Evolutionary conservation across 2,329 filamentous ascomycete species (phyloP).

Genomic region (Colletotrichum tanaceti): DNA sequence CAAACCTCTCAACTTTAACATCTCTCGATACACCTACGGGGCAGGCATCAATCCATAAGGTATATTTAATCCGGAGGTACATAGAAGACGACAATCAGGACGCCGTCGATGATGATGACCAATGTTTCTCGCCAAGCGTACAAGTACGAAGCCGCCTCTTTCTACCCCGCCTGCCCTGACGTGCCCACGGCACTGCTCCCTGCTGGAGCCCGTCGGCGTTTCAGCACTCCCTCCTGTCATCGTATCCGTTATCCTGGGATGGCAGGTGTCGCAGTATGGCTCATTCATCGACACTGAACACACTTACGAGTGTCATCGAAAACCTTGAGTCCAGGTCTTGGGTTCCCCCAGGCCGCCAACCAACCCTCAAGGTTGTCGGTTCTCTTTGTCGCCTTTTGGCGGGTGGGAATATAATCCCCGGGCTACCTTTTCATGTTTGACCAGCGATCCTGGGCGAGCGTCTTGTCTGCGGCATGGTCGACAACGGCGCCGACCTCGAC

Average conservation of each 20-base stretch:
- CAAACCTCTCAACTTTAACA: not conserved
- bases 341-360: not conserved
- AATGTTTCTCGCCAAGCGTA: not conserved
- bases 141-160: not conserved
- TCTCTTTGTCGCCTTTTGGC: not conserved
- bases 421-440: slow-evolving; percentile 6
- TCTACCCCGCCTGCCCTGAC: not conserved
- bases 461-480: not conserved
- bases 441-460: slow-evolving; percentile 1
- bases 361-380: not conserved
- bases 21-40: not conserved
- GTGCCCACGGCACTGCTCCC: not conserved
- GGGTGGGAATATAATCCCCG: not conserved
- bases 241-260: slow-evolving; percentile 34
- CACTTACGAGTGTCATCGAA: not conserved
- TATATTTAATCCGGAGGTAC: not conserved
- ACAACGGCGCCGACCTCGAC: not conserved
- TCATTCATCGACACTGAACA: not conserved
- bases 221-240: slow-evolving; percentile 26
- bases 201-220: slow-evolving; percentile 7
- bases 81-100: not conserved
- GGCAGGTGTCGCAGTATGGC: slow-evolving; percentile 25
- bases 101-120: too few relatives aligned
- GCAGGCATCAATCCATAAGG: not conserved
- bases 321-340: slow-evolving; percentile 14